phyloP scores from a whole-genome alignment of 768 basidiomycete genomes.

The Tephrocybe rancida region DNA sequence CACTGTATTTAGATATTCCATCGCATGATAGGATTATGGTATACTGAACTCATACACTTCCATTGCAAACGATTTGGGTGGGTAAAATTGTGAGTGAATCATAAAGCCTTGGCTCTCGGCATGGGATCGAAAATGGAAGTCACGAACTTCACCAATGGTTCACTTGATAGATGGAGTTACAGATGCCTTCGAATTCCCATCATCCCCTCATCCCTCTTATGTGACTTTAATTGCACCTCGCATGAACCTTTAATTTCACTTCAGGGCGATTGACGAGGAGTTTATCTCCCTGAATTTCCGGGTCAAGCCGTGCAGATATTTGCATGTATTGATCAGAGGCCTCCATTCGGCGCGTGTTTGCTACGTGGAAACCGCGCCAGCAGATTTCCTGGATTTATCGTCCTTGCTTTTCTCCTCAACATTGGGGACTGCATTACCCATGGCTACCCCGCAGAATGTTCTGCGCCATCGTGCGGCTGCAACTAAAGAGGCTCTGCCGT shows the following conservation, averaged over 20 bases:
- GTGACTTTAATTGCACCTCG: too few relatives aligned
- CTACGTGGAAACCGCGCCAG: conserved; percentile 11
- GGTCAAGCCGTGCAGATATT: conserved; percentile 12
- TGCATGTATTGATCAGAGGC: conserved; percentile 17
- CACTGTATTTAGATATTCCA: background rate
- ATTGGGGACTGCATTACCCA: conserved; percentile 3
- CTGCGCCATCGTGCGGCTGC: conserved; percentile 35
- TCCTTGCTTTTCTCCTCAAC: background rate
- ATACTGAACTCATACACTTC: conserved; percentile 5
- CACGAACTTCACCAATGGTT: too few relatives aligned
- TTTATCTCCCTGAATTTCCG: too few relatives aligned
- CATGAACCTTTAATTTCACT: too few relatives aligned
- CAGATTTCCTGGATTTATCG: conserved; percentile 4
- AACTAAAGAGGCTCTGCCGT: conserved; percentile 7
- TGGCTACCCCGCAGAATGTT: conserved; percentile 25
- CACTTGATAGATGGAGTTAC: too few relatives aligned
- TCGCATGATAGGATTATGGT: conserved; percentile 8
- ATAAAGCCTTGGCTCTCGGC: too few relatives aligned
- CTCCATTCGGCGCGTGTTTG: conserved; percentile 5
- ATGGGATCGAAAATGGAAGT: too few relatives aligned
- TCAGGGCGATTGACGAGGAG: too few relatives aligned
- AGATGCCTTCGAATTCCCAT: too few relatives aligned
- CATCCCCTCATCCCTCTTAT: too few relatives aligned
- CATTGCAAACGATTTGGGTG: too few relatives aligned
- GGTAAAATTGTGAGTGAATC: too few relatives aligned